Conservation (phyloP, 148 eudicot genomes). For the Dysphania ambrosioides region DNA sequence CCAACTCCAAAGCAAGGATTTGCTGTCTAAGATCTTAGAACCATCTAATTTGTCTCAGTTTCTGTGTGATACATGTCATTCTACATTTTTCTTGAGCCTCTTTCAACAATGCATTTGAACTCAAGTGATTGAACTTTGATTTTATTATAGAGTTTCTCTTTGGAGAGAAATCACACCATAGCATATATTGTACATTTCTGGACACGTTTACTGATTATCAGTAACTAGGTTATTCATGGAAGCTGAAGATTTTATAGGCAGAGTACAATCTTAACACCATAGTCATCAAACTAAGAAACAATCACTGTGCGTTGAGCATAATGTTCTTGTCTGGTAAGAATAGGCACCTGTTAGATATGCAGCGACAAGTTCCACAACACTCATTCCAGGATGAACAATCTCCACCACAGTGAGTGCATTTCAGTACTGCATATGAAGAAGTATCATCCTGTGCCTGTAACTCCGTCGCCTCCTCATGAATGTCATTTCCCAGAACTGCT, state of each 20-base stretch:
- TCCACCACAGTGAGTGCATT: background rate
- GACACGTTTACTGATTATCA: too few relatives aligned
- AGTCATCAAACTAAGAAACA: background rate
- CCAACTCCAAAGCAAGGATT: too few relatives aligned
- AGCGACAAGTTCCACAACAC: background rate
- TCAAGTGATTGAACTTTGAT: too few relatives aligned
- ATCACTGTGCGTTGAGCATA: background rate
- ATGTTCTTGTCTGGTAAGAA: background rate
- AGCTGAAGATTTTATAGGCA: background rate
- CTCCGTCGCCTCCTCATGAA: background rate
- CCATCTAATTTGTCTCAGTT: too few relatives aligned
- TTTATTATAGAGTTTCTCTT: too few relatives aligned
- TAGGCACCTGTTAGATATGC: background rate
- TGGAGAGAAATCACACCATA: too few relatives aligned
- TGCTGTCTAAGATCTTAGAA: too few relatives aligned
- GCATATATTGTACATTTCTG: too few relatives aligned
- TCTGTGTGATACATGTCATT: too few relatives aligned
- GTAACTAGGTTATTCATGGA: background rate
- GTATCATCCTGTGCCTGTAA: background rate
- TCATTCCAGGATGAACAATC: background rate
- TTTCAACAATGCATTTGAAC: too few relatives aligned
- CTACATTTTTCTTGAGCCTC: too few relatives aligned
- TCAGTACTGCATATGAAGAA: background rate
- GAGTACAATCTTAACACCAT: background rate
- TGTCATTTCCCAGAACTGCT: background rate